Evolutionary conservation across 148 eudicot species (phyloP).

Genomic region (Limonium bicolor): DNA sequence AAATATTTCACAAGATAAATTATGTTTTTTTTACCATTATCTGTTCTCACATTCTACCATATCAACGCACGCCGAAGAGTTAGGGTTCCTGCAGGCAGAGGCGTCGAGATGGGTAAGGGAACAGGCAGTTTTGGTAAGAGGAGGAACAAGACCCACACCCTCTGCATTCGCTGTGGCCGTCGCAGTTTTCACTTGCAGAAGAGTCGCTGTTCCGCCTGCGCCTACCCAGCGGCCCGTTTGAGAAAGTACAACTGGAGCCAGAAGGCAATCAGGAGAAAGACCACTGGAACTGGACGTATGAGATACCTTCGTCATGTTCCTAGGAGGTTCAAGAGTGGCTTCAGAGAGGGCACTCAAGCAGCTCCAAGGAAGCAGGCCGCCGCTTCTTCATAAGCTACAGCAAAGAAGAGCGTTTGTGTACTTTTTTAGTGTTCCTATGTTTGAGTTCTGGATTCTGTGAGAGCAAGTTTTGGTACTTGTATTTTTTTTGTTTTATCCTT

Average conservation of each 20-base stretch:
- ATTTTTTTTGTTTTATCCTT: too few species aligned
- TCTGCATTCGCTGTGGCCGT: conserved; percentile 21
- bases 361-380: conserved; percentile 73
- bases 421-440: too few species aligned
- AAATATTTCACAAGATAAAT: too few species aligned
- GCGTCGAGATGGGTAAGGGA: conserved; percentile 21
- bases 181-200: conserved; percentile 22
- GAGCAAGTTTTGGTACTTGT: too few species aligned
- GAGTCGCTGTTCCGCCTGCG: conserved; percentile 20
- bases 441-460: too few species aligned
- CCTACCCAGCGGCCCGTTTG: conserved; percentile 16
- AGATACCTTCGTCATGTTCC: conserved; percentile 88
- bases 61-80: too few species aligned
- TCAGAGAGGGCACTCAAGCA: conserved; percentile 95
- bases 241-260: conserved; percentile 72
- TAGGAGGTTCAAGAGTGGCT: conserved; percentile 75
- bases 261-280: conserved; percentile 89
- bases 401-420: too few species aligned
- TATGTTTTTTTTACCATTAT: too few species aligned
- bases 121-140: conserved; percentile 21
- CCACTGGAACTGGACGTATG: conserved; percentile 95
- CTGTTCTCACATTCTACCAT: too few species aligned
- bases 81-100: too few species aligned
- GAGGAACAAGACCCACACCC: conserved; percentile 25
- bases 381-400: conserved; percentile 9